These are phyloP conservation scores for Curvularia spicifera DNA, from an alignment of 2,329 filamentous ascomycete genomes.

Conservation along the genomic window DNA sequence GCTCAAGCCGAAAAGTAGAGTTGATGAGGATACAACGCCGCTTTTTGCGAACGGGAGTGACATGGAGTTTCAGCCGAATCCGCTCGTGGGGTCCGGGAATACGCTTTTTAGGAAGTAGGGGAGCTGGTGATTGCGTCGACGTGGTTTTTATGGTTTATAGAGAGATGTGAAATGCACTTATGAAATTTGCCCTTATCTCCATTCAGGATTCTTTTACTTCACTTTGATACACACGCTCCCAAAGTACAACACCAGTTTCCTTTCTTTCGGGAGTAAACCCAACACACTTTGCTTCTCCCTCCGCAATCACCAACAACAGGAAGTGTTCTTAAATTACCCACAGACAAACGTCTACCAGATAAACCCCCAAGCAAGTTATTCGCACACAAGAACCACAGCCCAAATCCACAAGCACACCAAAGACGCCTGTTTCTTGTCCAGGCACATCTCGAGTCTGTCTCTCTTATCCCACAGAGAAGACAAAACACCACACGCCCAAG, in stretches of 20 bases:
- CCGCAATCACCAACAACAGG: neutral
- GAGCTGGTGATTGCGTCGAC: neutral
- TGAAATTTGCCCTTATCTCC: no score
- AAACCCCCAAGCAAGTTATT: neutral
- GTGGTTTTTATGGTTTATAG: neutral
- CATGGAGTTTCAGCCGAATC: conserved; percentile 58
- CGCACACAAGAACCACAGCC: neutral
- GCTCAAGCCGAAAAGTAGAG: conserved; percentile 51
- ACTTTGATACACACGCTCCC: neutral
- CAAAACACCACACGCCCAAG: neutral
- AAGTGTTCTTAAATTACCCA: neutral
- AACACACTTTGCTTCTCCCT: neutral
- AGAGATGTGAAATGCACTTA: no score
- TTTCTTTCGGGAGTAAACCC: neutral
- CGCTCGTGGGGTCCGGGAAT: conserved; percentile 47
- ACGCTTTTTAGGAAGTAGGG: conserved; percentile 30
- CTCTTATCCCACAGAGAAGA: neutral
- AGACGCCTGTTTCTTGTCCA: neutral
- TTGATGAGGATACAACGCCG: conserved; percentile 50
- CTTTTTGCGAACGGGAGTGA: conserved; percentile 43
- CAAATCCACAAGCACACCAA: neutral
- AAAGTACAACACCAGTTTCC: neutral
- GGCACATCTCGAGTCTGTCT: neutral
- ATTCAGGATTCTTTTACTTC: no score
- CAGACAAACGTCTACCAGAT: neutral